Base-by-base conservation (phyloP, 2,329 filamentous ascomycete species). In the Fusarium annulatum region DNA sequence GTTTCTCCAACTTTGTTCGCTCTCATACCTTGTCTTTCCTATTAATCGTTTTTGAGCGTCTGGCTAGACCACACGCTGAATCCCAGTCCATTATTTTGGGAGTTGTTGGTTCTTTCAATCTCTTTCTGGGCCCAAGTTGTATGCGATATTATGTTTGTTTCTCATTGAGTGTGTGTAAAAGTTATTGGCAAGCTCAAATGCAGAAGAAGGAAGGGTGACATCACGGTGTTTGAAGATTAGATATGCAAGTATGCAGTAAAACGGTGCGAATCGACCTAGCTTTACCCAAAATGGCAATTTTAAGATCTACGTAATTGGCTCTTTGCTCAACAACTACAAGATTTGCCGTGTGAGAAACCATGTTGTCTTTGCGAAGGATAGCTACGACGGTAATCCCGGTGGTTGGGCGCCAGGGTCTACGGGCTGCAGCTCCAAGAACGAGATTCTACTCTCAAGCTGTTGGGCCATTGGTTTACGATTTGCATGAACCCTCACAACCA, bases 401-500 rank as follows among this genome's bases (percentile, higher is more conserved):
- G 30, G 42, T 21, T 56, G 34, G 62, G 12, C 63, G 53, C 6
- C 72, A 62, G 34, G 28, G 64, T 7, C 42, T 64, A 3, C 45
- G 30, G n/a, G 28, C 28, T 56, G 18, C 52, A 48, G 34, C 42
- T 55, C 45, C 33, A n/a, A 52, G 48, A n/a, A 45, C 49, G 10
- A 77, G 75, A 23, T 38, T 66, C 10, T 78, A 78, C 55, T 73
- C 76, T 4, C 69, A 76, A 23, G 62, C 72, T 11, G 73, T 81
- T 48, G 74, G 76, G 9, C 80, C 80, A 23, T 83, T 95, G 41
- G 88, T 88, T 3, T 94, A 89, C 80, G 92, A 94, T 77, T 84
- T 93, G 48, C 90, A 94, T 79, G 84, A 88, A 77, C 90, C 92
- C 3, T 77, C 84, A 2, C 86, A 85, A 56, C 76, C 77, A 11